Base-by-base conservation (phyloP, 1,139 yeast genomes). In the Kluyveromyces sp. region DNA sequence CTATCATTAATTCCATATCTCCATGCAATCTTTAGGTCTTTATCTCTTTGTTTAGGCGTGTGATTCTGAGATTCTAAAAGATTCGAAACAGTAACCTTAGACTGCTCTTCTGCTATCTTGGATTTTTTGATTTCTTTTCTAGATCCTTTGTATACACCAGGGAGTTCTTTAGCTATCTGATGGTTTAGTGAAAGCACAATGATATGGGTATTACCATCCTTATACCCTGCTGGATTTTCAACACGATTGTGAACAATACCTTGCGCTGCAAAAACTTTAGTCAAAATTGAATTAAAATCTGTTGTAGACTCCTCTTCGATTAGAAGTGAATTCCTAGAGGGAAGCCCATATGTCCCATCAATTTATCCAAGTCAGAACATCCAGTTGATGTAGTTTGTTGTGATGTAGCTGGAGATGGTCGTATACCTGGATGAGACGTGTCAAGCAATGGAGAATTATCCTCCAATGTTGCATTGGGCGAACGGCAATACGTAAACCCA, bases 251-350 rank as follows among this genome's bases (percentile, higher is more conserved):
- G 96, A 2, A 79, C 60, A 3, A 89, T 68, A 8, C 97, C 96
- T 61, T 87, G 95, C 0, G 95, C 75, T 1, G 87, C 81, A 70
- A 81, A 86, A 3, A 80, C 72, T 52, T 92, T 78, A 35, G 82
- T 63, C 36, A 92, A 56, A 8, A 86, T 81, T n/a, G 89, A 76
- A 3, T 85, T 75, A 61, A 89, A 92, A 60, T 92, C 97, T 0
- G 98, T 90, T 15, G 94, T 82, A 0, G 96, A 95, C 10, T 79
- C 75, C 61, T 92, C 98, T 61, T 88, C 92, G 2, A 92, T 62
- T 21, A 90, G 64, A 39, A 89, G 61, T 4, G 86, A 74, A 10
- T 74, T 66, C 0, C 96, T 21, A 87, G 58, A 0, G 97, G 97
- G 15, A 90, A 62, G 0, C 98, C 98, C 50, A 79, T 87, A 63